Percentiles rank a stretch among this genome's conserved stretches.
These are phyloP conservation scores for Aureobasidium sp. DNA, from an alignment of 2,329 filamentous ascomycete species.

Conservation along the genomic window DNA sequence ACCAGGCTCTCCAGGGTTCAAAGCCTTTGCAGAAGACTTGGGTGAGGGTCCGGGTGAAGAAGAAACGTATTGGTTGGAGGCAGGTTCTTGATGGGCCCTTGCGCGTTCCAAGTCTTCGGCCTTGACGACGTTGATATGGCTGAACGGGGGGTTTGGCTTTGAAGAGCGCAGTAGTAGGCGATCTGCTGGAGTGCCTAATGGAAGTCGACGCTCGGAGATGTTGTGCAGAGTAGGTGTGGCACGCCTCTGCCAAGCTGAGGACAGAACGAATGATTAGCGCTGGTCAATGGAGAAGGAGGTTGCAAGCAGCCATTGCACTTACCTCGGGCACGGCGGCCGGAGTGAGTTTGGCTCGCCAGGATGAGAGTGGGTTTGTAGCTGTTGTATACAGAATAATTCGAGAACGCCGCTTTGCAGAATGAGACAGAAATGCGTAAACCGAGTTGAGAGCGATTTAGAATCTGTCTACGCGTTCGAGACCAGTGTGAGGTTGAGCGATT, in stretches of 20 bases:
- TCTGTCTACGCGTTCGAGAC: background rate
- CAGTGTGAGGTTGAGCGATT: background rate
- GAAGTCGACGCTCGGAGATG: conserved; percentile 20
- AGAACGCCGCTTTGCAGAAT: background rate
- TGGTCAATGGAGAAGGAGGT: background rate
- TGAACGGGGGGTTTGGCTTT: background rate
- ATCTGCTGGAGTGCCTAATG: conserved; percentile 22
- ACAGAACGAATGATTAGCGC: background rate
- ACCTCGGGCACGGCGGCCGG: conserved; percentile 8
- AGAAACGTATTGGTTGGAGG: background rate
- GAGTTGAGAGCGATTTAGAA: background rate
- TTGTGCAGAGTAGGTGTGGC: background rate
- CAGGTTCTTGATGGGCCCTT: background rate
- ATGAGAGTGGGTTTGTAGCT: background rate
- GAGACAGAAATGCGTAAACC: background rate
- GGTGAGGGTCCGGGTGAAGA: conserved; percentile 2
- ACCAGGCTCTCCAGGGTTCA: background rate
- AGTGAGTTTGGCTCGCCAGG: conserved; percentile 6
- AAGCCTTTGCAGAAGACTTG: background rate
- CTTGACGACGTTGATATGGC: background rate
- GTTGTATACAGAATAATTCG: background rate
- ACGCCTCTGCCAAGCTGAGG: conserved; percentile 2
- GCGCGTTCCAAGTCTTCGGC: background rate
- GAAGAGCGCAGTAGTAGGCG: conserved; percentile 10
- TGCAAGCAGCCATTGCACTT: background rate